Base-by-base conservation (phyloP, 495 filamentous ascomycete genomes). In the Oidiodendron maius region DNA sequence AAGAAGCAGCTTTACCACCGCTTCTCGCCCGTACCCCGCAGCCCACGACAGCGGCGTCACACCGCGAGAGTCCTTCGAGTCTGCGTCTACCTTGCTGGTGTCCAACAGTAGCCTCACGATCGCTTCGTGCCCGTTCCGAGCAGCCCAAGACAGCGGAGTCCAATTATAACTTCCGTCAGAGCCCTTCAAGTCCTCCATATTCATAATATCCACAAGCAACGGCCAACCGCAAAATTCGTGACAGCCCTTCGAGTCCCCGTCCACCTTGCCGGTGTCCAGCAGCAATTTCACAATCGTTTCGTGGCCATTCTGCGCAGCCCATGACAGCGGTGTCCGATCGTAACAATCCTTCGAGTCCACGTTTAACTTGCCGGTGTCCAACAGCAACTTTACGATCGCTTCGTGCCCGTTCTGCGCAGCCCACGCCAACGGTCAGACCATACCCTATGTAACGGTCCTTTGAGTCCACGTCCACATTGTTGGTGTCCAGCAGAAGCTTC, bases 391-490 rank as follows among this genome's bases (percentile, higher is more conserved):
- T n/a, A 8, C 8, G 8, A 8, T n/a, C 28, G 8, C 28, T 8
- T n/a, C n/a, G n/a, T n/a, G n/a, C n/a, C n/a, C n/a, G n/a, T n/a
- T n/a, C n/a, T n/a, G n/a, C n/a, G n/a, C 28, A 32, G 28, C 28
- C 28, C 9, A 25, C 18, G 4, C 11, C 16, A 20, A 22, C 40
- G 10, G 9, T 28, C 10, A 13, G 40, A 11, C 40, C 40, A 24
- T 44, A 8, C 40, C 26, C 18, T n/a, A n/a, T n/a, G n/a, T n/a
- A n/a, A n/a, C n/a, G n/a, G 18, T 44, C 40, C 40, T 44, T 44
- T 20, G 40, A 18, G 18, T 44, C 40, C 6, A 24, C 8, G 21
- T 44, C 40, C 11, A 44, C 40, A 15, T 44, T 44, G 23, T 22
- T 22, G 6, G 21, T 44, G 6, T 8, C 15, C 10, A 40, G 37